Percentiles rank a stretch among this genome's conserved stretches.
Evolutionary conservation across 192 early-diverging fungal genomes (phyloP).

Genomic region (Podila minutissima): DNA sequence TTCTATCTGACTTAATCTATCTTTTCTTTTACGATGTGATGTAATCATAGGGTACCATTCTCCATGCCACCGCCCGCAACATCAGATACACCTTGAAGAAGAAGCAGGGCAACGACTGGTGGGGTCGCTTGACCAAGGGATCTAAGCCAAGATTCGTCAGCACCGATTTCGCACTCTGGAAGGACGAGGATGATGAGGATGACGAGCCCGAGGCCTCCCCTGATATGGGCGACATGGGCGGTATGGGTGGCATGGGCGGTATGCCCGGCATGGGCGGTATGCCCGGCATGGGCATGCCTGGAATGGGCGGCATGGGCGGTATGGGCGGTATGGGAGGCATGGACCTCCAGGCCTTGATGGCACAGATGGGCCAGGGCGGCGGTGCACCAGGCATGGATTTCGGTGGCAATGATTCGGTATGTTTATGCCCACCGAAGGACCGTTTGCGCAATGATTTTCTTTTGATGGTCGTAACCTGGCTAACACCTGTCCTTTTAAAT

Average conservation of each 20-base stretch:
- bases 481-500: not conserved
- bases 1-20: not conserved
- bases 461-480: not conserved
- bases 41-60: constrained; percentile 65
- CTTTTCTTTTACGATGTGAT: not conserved
- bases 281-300: too few relatives aligned
- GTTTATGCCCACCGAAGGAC: constrained; percentile 4
- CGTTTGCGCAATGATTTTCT: not conserved
- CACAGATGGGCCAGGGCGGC: constrained; percentile 24
- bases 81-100: constrained; percentile 79
- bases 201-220: constrained; percentile 47
- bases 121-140: constrained; percentile 86
- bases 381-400: constrained; percentile 20
- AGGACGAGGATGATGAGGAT: constrained; percentile 95
- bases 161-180: constrained; percentile 92
- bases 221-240: constrained; percentile 76
- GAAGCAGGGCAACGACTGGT: constrained; percentile 74
- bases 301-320: constrained; percentile 63
- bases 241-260: constrained; percentile 68
- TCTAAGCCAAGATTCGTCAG: constrained; percentile 78
- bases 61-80: constrained; percentile 72
- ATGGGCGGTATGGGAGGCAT: constrained; percentile 33
- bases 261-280: constrained; percentile 62
- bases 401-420: constrained; percentile 6
- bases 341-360: constrained; percentile 23